phyloP scores from a whole-genome alignment of 768 basidiomycete species.

The Psilocybe cubensis region DNA sequence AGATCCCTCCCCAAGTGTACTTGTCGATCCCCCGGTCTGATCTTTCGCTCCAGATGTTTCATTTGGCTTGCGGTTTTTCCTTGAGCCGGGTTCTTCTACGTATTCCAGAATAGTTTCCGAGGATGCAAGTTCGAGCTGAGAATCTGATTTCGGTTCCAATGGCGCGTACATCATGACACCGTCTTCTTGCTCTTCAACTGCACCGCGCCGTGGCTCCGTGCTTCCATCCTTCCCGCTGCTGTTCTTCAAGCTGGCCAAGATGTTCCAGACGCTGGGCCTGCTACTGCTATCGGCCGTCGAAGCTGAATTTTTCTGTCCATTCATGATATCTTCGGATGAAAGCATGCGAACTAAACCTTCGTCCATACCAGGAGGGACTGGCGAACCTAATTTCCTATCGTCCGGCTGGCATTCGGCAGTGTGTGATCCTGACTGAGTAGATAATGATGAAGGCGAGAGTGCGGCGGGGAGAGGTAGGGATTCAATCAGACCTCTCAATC shows the following conservation, averaged over 20 bases:
- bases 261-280: constrained; percentile 58
- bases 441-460: constrained; percentile 15
- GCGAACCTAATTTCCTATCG: constrained; percentile 33
- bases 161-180: constrained; percentile 80
- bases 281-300: constrained; percentile 16
- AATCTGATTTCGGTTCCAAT: constrained; percentile 61
- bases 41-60: constrained; percentile 4
- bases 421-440: constrained; percentile 13
- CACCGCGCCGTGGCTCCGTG: constrained; percentile 22
- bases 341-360: constrained; percentile 52
- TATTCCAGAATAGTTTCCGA: constrained; percentile 57
- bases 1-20: constrained; percentile 20
- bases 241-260: constrained; percentile 53
- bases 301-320: constrained; percentile 33
- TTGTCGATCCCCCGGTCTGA: constrained; percentile 6
- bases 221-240: constrained; percentile 18
- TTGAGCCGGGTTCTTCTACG: constrained; percentile 35
- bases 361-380: constrained; percentile 48
- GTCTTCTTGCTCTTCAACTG: constrained; percentile 49
- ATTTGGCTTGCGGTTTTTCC: constrained; percentile 5
- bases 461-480: constrained; percentile 35
- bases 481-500: constrained; percentile 39
- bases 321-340: constrained; percentile 68
- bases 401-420: constrained; percentile 22
- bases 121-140: constrained; percentile 70